Base-by-base conservation (phyloP, 1,139 yeast species). In the Suhomyces bokatorum region DNA sequence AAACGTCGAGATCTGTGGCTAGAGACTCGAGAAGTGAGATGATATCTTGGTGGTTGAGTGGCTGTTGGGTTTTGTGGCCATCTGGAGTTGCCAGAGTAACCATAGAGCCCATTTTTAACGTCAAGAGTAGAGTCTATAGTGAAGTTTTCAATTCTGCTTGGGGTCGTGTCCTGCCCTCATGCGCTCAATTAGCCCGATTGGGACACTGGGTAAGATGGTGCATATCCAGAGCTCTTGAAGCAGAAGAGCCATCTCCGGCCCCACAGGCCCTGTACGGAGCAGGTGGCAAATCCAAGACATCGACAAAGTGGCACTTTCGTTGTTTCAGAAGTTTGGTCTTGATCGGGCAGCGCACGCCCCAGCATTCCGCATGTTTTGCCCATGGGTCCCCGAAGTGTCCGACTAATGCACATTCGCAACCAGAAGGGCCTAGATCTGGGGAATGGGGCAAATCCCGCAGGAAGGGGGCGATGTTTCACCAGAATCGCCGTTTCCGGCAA, bases 1-100 rank as follows among this genome's bases (percentile, higher is more conserved):
- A 30, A 6, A 37, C 30, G 38, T 63, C 64, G 28, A 70, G 55
- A 13, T 58, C 51, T 9, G 37, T 36, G 14, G 46, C 38, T 20
- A 66, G n/a, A 2, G 39, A 36, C 13, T 4, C 12, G 55, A 1
- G 47, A 37, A 13, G 45, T 16, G 12, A 68, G 50, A 30, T 59
- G 56, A 3, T 35, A 14, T 6, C 34, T 26, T 6, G 66, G 51
- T 35, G 52, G 56, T 2, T 28, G 38, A n/a, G 40, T 35, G 16
- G 54, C 52, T 42, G 56, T 61, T 8, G 17, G 26, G 5, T 17
- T 13, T 10, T 32, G 26, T 13, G 24, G 6, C 39, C 40, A 1
- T 36, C 29, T 6, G 30, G n/a, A 4, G 13, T 30, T 29, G 4
- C 10, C 22, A 12, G 32, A 14, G 20, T 14, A 17, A 28, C 31